Base-by-base conservation (phyloP, 1,139 yeast species). In the Candida sanyaensis region DNA sequence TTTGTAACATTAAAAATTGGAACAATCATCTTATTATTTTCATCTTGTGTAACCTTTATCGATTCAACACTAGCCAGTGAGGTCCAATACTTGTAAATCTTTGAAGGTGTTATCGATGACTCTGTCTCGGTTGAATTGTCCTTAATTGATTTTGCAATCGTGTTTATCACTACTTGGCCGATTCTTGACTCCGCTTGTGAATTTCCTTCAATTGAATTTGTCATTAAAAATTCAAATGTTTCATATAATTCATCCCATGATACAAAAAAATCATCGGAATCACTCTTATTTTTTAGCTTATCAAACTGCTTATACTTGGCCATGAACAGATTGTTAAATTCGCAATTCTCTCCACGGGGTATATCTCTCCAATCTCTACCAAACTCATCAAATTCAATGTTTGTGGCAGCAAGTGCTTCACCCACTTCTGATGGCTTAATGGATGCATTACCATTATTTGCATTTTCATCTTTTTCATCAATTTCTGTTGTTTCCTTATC, bases 341-440 rank as follows among this genome's bases (percentile, higher is more conserved):
- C 44, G 3, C 62, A 62, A 57, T 85, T 85, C 2, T 66, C 68
- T 2, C 81, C 88, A 42, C 89, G 65, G 1, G 88, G 86, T 5
- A 82, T 70, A 62, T 84, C 91, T 54, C 88, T 68, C 88, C 90
- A 84, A 60, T 84, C 91, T 41, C 80, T 69, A 0, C 88, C 88
- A 44, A 70, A 61, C 32, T 78, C 79, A 58, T 83, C 88, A 60
- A 80, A 78, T 43, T 79, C 82, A 30, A 77, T 60, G 4, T 58
- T 59, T 5, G 27, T 31, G 28, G 30, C 32, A 1, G 28, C 44
- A 9, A 40, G 33, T 4, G 39, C 51, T 12, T 41, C 42, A 6
- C 30, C 36, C 10, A 28, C 24, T 34, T 41, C 45, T 8, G 37
- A 37, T 12, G 43, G 39, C 28, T 11, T 26, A 9, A 12, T 5